phyloP scores from a whole-genome alignment of 179 eudicot genomes.

The Sideroxylon spinosum region DNA sequence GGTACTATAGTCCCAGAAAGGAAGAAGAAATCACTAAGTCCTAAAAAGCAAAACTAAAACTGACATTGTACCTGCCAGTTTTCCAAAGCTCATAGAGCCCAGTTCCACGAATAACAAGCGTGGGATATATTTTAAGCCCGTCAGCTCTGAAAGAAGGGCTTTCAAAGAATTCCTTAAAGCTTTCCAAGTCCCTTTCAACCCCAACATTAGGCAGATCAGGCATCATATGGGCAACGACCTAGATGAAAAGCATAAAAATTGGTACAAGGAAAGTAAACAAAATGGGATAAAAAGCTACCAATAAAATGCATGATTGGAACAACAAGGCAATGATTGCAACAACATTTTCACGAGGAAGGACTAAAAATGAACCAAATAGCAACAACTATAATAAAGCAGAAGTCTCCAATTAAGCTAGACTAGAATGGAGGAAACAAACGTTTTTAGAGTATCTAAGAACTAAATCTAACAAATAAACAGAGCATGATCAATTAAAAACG shows the following conservation, averaged over 20 bases:
- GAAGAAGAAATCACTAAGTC: neutral
- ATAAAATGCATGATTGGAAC: neutral
- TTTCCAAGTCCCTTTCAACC: conserved; percentile 93
- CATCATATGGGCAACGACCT: conserved; percentile 99
- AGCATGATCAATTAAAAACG: neutral
- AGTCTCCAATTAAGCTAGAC: neutral
- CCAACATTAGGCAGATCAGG: conserved; percentile 99
- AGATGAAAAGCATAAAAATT: conserved; percentile 16
- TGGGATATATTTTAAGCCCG: conserved; percentile 98
- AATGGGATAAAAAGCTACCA: neutral
- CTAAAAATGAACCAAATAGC: neutral
- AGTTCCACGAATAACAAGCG: conserved; percentile 98
- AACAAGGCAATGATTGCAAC: neutral
- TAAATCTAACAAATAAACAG: neutral
- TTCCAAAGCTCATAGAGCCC: conserved; percentile 99
- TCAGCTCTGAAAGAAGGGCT: conserved; percentile 93
- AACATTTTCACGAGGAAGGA: neutral
- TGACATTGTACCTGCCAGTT: conserved; percentile 77
- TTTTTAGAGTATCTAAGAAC: neutral
- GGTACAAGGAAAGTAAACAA: neutral
- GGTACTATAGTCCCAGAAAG: neutral
- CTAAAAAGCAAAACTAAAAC: neutral
- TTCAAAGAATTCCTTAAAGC: conserved; percentile 96
- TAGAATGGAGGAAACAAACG: neutral
- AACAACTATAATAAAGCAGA: neutral